phyloP scores from a whole-genome alignment of 352 stramenopile genomes.

The Phytophthora tentaculata region DNA sequence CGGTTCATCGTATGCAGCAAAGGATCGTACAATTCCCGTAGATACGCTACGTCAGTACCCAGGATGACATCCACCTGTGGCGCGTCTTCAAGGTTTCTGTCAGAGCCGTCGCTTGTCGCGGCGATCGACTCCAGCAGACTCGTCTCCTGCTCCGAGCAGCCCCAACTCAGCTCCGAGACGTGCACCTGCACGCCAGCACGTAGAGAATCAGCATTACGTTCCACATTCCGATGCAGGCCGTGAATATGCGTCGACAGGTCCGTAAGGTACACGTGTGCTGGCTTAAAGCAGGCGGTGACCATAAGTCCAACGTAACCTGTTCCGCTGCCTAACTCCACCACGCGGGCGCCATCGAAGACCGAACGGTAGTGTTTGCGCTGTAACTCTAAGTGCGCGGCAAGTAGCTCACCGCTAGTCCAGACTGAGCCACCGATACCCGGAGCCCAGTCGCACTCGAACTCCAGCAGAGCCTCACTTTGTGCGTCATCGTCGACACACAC shows the following conservation, averaged over 20 bases:
- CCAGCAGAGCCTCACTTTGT: slow-evolving; percentile 38
- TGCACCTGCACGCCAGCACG: slow-evolving; percentile 48
- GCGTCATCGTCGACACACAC: slow-evolving; percentile 47
- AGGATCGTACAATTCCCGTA: slow-evolving; percentile 76
- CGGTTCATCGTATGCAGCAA: slow-evolving; percentile 66
- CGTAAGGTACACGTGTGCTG: slow-evolving; percentile 65
- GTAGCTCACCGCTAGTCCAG: slow-evolving; percentile 83
- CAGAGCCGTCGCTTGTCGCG: slow-evolving; percentile 4
- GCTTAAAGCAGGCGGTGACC: slow-evolving; percentile 64
- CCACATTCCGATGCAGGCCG: slow-evolving; percentile 66
- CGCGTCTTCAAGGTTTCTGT: slow-evolving; percentile 16
- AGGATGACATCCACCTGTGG: slow-evolving; percentile 82
- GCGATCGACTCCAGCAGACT: slow-evolving; percentile 48
- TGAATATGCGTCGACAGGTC: slow-evolving; percentile 67
- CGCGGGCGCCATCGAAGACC: slow-evolving; percentile 63
- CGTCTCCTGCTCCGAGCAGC: slow-evolving; percentile 46
- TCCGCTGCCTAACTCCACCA: slow-evolving; percentile 81
- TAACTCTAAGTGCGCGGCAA: slow-evolving; percentile 64
- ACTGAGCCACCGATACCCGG: slow-evolving; percentile 84
- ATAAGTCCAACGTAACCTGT: slow-evolving; percentile 81
- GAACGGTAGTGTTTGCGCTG: slow-evolving; percentile 53
- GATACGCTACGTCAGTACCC: slow-evolving; percentile 83
- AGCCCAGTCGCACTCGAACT: slow-evolving; percentile 83
- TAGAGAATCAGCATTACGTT: slow-evolving; percentile 47
- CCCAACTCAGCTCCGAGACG: slow-evolving; percentile 69